Percentiles rank a stretch among this genome's conserved stretches.
Conservation (phyloP, 2,329 filamentous ascomycete genomes). For the Colletotrichum sp. region DNA sequence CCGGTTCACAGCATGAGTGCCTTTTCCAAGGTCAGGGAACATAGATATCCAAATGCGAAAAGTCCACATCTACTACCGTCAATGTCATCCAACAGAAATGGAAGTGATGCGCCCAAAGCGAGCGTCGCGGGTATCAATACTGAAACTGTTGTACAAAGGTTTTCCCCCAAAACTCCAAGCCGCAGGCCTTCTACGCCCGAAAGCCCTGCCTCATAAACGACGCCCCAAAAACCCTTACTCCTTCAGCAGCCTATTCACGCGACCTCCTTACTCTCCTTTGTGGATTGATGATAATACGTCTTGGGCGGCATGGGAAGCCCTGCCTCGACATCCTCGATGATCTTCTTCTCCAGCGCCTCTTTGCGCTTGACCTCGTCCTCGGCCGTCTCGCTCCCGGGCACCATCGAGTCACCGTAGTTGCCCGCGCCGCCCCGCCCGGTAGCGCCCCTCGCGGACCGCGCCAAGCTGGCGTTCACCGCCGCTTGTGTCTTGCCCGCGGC, state of each 20-base stretch:
- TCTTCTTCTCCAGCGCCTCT: conserved; percentile 46
- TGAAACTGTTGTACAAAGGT: background rate
- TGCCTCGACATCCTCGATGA: conserved; percentile 50
- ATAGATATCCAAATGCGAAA: background rate
- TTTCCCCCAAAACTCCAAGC: background rate
- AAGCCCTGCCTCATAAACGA: background rate
- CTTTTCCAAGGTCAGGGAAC: background rate
- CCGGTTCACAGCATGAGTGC: background rate
- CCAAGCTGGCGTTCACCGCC: conserved; percentile 34
- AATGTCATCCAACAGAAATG: background rate
- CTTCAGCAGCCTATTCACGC: background rate
- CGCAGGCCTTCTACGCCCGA: background rate
- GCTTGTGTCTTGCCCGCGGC: conserved; percentile 37
- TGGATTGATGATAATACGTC: conserved; percentile 39
- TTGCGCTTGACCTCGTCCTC: conserved; percentile 34
- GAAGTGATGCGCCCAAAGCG: conserved; percentile 4
- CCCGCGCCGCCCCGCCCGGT: conserved; percentile 63
- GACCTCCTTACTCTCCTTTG: conserved; percentile 26
- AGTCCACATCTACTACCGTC: background rate
- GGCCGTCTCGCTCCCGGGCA: conserved; percentile 24
- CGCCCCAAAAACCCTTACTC: background rate
- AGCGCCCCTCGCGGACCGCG: conserved; percentile 26
- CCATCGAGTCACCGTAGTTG: conserved; percentile 47
- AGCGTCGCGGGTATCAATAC: conserved; percentile 21
- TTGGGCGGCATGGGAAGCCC: conserved; percentile 51